Conservation (phyloP, 306 rosid species). For the Astragalus glycyphyllos region DNA sequence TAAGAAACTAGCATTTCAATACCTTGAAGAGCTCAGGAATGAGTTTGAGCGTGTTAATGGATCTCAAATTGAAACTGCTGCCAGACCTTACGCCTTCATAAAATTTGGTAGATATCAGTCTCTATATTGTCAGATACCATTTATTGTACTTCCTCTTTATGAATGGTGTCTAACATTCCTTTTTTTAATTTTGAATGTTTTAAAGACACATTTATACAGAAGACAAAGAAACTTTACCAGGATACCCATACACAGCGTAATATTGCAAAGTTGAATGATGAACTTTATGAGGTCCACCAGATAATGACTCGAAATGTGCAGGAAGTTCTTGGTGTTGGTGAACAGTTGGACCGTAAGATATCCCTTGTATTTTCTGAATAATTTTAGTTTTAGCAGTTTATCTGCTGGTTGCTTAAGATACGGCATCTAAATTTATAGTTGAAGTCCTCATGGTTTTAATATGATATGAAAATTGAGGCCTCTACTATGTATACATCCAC, state of each 20-base stretch:
- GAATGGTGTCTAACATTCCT: slow-evolving; percentile 41
- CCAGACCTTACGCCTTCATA: slow-evolving; percentile 99
- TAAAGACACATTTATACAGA: slow-evolving; percentile 93
- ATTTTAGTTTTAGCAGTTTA: slow-evolving; percentile 32
- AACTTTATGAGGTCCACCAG: slow-evolving; percentile 98
- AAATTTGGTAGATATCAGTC: slow-evolving; percentile 76
- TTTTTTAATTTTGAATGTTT: slow-evolving; percentile 44
- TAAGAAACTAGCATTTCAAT: slow-evolving; percentile 98
- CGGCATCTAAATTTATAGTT: slow-evolving; percentile 1
- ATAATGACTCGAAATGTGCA: slow-evolving; percentile 99
- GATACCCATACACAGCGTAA: slow-evolving; percentile 97
- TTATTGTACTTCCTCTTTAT: slow-evolving; percentile 12
- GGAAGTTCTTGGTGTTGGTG: slow-evolving; percentile 99
- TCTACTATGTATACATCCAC: slow-evolving; percentile 6
- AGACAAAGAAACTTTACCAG: slow-evolving; percentile 97
- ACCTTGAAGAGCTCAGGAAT: slow-evolving; percentile 96
- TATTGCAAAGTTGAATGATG: slow-evolving; percentile 96
- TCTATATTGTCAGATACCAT: slow-evolving; percentile 21
- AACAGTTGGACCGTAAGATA: slow-evolving; percentile 97
- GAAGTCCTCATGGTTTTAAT: slow-evolving; percentile 5
- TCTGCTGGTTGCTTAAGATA: slow-evolving; percentile 34
- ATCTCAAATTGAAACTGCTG: slow-evolving; percentile 97
- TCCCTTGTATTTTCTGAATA: slow-evolving; percentile 42
- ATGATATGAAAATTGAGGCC: slow-evolving; percentile 23
- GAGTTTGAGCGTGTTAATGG: slow-evolving; percentile 96